Base-by-base conservation (phyloP, 176 grass and related monocot genomes). In the Cenchrus purpureus region DNA sequence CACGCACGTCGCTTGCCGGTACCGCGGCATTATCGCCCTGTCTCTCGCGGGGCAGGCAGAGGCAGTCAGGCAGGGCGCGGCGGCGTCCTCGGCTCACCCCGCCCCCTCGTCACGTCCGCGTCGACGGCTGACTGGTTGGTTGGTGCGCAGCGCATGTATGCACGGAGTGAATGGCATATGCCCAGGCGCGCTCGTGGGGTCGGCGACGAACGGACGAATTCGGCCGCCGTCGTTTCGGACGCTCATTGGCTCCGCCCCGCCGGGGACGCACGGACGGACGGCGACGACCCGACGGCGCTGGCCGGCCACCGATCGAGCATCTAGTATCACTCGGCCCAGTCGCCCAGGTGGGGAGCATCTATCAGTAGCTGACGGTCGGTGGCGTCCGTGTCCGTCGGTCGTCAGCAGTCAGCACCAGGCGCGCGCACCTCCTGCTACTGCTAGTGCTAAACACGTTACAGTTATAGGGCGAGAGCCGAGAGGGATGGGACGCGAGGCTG, bases 11-110 rank as follows among this genome's bases (percentile, higher is more conserved):
- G 55, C 78, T 55, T 11, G 72, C 32, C 74, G 68, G 63, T 44
- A 58, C 64, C 54, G 12, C 63, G 12, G 45, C 86, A 56, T 79
- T 66, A 74, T 45, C 58, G 28, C 49, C 65, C 67, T 86, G 84
- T 74, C 88, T 67, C 88, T 60, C 31, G 20, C 50, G 72, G 75
- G 48, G 72, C 78, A 37, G 88, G 78, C 78, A 81, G 87, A 11
- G 31, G 37, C 37, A 40, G 37, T 40, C 48, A 61, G 20, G 8
- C 59, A 2, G 8, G 53, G 53, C 12, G 4, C 20, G 20, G 4
- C 20, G 20, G 1, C 19, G 9, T 46, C 4, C 57, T 40, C 37
- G 37, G 37, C 57, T 52, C 17, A 12, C 8, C 20, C 11, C 59
- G 43, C 44, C 60, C n/a, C 70, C 61, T 61, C 29, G 45, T 65